Evolutionary conservation across 345 rosid genomes (phyloP), one percentile per base, ranked within the genome.

Genomic region (Gossypium raimondii): DNA sequence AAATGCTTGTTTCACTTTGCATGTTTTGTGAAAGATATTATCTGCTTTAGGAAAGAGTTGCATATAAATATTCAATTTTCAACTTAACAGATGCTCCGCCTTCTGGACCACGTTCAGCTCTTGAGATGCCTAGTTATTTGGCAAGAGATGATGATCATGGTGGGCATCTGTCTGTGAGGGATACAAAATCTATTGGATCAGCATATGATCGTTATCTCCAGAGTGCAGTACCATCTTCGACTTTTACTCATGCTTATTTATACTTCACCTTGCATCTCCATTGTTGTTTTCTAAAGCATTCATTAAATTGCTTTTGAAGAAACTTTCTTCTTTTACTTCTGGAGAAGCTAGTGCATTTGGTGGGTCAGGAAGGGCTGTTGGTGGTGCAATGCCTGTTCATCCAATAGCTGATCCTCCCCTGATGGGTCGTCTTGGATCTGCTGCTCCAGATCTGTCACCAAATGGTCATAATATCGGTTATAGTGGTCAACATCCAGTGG

Each of bases 231-330:
- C 38, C 16, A 11, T 58, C 63, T 4, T 58, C 34, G 25, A 58
- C 34, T 34, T 24, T 24, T 24, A 24, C 63, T 58, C 38, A 24
- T 58, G 14, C 16, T 24, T 12, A 11, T 22, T 58, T 58, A 24
- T 22, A 5, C 38, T 14, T 12, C 63, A 58, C 63, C 38, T 10
- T 22, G 63, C 38, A 24, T 58, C 63, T 11, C 34, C 38, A 24
- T 58, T 58, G 14, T 58, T 58, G 17, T 62, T 29, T 62, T 62
- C 66, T 87, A 66, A 67, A 74, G 67, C 70, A 11, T 57, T 80
- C 74, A 72, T 57, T 61, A 17, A 53, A 81, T 85, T 72, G 48
- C 63, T 70, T 78, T 72, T 85, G 85, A 79, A 93, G 96, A 90
- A 93, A 85, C 78, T 81, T 77, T 24, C 34, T 58, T 58, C 62